Evolutionary conservation across 495 filamentous ascomycete species (phyloP).

Genomic region (Neurospora terricola): DNA sequence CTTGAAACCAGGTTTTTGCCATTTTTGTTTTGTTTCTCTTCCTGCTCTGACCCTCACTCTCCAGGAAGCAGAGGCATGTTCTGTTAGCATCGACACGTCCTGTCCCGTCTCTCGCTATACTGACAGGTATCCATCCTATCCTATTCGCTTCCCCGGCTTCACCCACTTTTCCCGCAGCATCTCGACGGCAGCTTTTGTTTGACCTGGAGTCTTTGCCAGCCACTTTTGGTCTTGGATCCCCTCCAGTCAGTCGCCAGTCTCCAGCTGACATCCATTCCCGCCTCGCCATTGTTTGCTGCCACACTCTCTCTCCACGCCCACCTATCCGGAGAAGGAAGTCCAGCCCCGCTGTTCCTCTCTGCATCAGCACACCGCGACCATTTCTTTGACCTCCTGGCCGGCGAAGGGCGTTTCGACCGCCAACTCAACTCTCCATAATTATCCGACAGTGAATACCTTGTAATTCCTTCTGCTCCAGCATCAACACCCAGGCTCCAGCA

Average conservation of each 20-base stretch:
- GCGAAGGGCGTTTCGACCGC: background rate
- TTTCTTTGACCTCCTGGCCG: background rate
- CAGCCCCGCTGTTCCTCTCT: background rate
- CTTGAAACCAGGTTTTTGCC: conserved; percentile 16
- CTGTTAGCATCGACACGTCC: background rate
- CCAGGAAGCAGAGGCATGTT: background rate
- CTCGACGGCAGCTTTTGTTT: background rate
- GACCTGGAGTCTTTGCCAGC: background rate
- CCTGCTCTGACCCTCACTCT: conserved; percentile 5
- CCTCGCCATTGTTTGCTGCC: background rate
- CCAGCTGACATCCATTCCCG: background rate
- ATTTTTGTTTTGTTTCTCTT: conserved; percentile 8
- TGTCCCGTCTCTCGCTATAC: background rate
- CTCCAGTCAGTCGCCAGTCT: background rate
- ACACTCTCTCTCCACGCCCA: background rate
- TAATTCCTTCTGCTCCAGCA: background rate
- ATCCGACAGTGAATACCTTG: background rate
- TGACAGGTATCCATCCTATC: background rate
- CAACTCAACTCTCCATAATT: background rate
- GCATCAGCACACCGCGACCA: background rate
- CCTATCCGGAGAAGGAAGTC: background rate
- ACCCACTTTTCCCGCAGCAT: background rate
- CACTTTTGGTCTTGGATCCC: background rate
- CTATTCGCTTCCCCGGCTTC: background rate
- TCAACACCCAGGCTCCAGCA: background rate